phyloP scores from a whole-genome alignment of 345 rosid species.

The Kernera saxatilis region DNA sequence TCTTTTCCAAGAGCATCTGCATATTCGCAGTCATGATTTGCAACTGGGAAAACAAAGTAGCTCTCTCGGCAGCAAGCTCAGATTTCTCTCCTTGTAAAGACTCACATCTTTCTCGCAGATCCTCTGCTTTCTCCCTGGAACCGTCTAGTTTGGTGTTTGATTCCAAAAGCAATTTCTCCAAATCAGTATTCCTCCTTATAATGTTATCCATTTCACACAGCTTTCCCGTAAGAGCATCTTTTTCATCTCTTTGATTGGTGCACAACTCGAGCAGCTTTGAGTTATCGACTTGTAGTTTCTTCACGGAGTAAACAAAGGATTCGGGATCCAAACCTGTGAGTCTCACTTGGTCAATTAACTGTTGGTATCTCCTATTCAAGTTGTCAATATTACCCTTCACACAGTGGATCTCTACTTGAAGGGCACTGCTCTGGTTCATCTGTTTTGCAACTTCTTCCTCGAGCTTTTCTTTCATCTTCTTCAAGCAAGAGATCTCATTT shows the following conservation, averaged over 20 bases:
- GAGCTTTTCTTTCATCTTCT: constrained; percentile 65
- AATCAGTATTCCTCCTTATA: constrained; percentile 47
- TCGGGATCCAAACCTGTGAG: constrained; percentile 58
- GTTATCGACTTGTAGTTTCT: constrained; percentile 64
- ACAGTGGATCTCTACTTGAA: constrained; percentile 64
- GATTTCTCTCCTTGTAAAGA: constrained; percentile 68
- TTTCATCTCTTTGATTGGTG: constrained; percentile 43
- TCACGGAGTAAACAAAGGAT: constrained; percentile 47
- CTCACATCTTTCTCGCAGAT: constrained; percentile 54
- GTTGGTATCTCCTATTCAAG: constrained; percentile 53
- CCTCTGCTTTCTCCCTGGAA: constrained; percentile 46
- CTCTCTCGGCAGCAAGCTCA: constrained; percentile 57
- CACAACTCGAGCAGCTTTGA: constrained; percentile 49
- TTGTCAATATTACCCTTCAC: constrained; percentile 59
- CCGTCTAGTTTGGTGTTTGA: constrained; percentile 62
- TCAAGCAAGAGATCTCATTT: constrained; percentile 53
- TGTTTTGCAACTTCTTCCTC: constrained; percentile 67
- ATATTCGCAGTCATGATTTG: constrained; percentile 59
- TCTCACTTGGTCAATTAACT: constrained; percentile 54
- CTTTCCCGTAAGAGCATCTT: constrained; percentile 8
- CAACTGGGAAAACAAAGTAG: constrained; percentile 68
- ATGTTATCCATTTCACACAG: constrained; percentile 29
- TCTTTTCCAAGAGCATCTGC: constrained; percentile 62
- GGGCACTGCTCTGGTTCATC: constrained; percentile 52
- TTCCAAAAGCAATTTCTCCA: constrained; percentile 68